Base-by-base conservation (phyloP, 2,329 filamentous ascomycete species). In the Epichloe hybrida region DNA sequence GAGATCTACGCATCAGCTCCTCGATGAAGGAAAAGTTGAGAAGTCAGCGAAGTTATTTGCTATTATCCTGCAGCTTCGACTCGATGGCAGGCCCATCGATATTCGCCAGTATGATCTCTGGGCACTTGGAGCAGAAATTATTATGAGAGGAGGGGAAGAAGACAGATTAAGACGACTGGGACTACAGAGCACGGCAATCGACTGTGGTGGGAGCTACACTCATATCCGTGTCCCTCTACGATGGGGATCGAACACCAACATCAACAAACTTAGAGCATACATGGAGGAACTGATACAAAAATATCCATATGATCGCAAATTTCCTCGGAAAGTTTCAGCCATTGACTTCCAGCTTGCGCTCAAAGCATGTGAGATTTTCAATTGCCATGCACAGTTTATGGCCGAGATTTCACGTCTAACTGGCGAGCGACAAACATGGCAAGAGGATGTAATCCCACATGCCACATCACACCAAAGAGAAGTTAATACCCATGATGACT, bases 71-170 rank as follows among this genome's bases (percentile, higher is more conserved):
- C 77, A 84, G 46, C 75, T 80, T 45, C 60, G 62, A 9, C 62
- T 64, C 2, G 47, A 54, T 13, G 59, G 62, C 31, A 50, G 66
- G 46, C 68, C 69, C 6, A 72, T 90, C 20, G 88, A 95, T 62
- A 65, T 91, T 46, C 78, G 88, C 39, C 72, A 72, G 20, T 75
- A 83, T 59, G 77, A 80, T 37, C 76, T 85, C 56, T 96, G 90
- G 91, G 83, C 83, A 13, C 76, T 95, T 43, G 89, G 88, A 0
- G 88, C 87, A 2, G 90, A 95, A 67, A 79, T 96, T 20, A 68
- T 95, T 51, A 80, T 95, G 68, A 78, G 84, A 15, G 69, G 74
- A 31, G 74, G 72, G 6, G 70, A 74, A 53, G 61, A 68, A 21
- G 39, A 35, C 5, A 38, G 8, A 21, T n/a, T 36, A 20, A 56